A percentile compares a stretch with the other conserved stretches of the same genome.
These are phyloP conservation scores for Phellopilus nigrolimitatus DNA, from an alignment of 1,284 basidiomycete genomes.

Conservation along the genomic window DNA sequence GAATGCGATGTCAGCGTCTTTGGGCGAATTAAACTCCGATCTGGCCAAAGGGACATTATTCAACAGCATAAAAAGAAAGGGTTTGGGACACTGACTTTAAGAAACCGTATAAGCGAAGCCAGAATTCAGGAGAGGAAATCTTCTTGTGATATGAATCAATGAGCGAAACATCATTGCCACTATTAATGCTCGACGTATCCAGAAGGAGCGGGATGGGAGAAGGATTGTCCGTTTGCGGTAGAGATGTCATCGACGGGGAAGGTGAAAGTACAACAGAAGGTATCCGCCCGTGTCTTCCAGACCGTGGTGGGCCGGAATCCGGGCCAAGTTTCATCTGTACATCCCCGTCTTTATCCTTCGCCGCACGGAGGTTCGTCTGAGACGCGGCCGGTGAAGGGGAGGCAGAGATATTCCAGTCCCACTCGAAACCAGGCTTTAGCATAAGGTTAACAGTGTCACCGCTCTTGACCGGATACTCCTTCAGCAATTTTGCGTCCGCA, in stretches of 20 bases:
- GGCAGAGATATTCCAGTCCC: conserved; percentile 47
- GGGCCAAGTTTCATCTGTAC: conserved; percentile 25
- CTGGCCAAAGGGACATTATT: conserved; percentile 31
- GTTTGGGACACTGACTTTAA: conserved; percentile 43
- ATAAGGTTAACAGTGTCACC: conserved; percentile 81
- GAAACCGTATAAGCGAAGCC: conserved; percentile 64
- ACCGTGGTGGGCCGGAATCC: conserved; percentile 24
- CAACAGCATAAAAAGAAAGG: background rate
- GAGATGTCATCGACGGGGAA: conserved; percentile 44
- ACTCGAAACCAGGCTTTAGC: conserved; percentile 70
- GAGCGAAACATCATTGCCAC: conserved; percentile 38
- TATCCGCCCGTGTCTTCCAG: conserved; percentile 50
- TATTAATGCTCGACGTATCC: conserved; percentile 47
- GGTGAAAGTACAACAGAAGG: conserved; percentile 73
- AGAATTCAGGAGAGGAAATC: conserved; percentile 72
- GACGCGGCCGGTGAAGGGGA: conserved; percentile 15
- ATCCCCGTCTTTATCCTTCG: conserved; percentile 16
- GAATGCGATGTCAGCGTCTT: conserved; percentile 58
- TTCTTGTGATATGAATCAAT: conserved; percentile 58
- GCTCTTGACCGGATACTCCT: conserved; percentile 80
- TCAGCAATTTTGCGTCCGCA: conserved; percentile 78
- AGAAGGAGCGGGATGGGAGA: conserved; percentile 64
- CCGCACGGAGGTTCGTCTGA: background rate
- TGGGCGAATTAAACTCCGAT: conserved; percentile 47
- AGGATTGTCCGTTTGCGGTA: conserved; percentile 37